phyloP scores from a whole-genome alignment of 345 rosid genomes.

The Orychophragmus violaceus region DNA sequence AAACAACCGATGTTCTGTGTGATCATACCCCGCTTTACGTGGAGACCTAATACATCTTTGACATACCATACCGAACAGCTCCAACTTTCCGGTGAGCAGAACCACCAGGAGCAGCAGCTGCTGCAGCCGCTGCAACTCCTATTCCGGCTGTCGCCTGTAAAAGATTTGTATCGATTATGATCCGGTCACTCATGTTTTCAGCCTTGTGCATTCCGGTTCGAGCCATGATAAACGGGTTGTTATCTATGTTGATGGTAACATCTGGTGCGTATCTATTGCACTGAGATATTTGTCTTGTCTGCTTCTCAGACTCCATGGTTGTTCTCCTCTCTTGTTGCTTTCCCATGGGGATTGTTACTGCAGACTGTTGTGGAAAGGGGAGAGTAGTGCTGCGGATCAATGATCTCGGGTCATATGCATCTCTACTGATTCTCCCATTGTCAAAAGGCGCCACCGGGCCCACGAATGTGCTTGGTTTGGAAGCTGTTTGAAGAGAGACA shows the following conservation, averaged over 20 bases:
- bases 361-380: constrained; percentile 42
- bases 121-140: constrained; percentile 40
- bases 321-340: constrained; percentile 52
- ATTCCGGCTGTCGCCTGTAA: constrained; percentile 63
- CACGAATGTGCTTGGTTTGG: constrained; percentile 59
- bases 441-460: constrained; percentile 63
- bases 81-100: constrained; percentile 70
- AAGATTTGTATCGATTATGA: constrained; percentile 52
- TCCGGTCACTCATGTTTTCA: constrained; percentile 49
- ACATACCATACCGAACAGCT: constrained; percentile 59
- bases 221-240: constrained; percentile 71
- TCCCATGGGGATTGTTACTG: constrained; percentile 41
- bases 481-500: constrained; percentile 29
- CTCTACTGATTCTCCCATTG: constrained; percentile 44
- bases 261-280: constrained; percentile 60
- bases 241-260: constrained; percentile 67
- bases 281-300: constrained; percentile 51
- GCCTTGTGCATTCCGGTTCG: constrained; percentile 50
- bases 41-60: constrained; percentile 59
- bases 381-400: constrained; percentile 40
- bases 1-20: constrained; percentile 15
- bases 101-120: constrained; percentile 30
- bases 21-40: background rate
- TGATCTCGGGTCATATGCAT: constrained; percentile 61
- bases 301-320: constrained; percentile 46